Evolutionary conservation across 495 filamentous ascomycete genomes (phyloP).

Genomic region (Podospora appendiculata): DNA sequence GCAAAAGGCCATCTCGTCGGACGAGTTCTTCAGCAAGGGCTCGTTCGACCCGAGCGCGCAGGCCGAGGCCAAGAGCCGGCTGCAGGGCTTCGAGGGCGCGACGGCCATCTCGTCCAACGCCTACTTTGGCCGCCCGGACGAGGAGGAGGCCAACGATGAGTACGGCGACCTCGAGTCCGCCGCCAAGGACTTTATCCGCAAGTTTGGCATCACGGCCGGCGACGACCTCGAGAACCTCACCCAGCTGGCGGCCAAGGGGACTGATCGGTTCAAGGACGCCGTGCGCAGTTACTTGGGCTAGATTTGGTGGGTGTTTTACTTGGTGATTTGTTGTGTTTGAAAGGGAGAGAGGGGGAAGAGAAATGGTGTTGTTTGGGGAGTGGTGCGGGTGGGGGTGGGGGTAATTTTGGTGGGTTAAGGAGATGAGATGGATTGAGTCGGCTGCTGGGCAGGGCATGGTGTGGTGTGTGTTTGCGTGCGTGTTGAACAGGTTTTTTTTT

Average conservation of each 20-base stretch:
- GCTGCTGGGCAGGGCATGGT: too few relatives aligned
- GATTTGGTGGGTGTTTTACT: background rate
- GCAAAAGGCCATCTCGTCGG: slow-evolving; percentile 94
- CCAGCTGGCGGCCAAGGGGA: slow-evolving; percentile 75
- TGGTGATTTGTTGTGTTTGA: background rate
- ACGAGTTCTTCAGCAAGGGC: slow-evolving; percentile 95
- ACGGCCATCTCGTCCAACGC: slow-evolving; percentile 88
- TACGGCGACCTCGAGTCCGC: slow-evolving; percentile 87
- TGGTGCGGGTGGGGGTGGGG: too few relatives aligned
- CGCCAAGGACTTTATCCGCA: slow-evolving; percentile 88
- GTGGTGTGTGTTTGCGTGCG: too few relatives aligned
- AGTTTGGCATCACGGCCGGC: slow-evolving; percentile 88
- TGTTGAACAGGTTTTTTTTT: too few relatives aligned
- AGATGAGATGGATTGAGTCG: too few relatives aligned
- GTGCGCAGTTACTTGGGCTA: slow-evolving; percentile 67
- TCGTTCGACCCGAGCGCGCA: slow-evolving; percentile 72
- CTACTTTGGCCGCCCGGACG: slow-evolving; percentile 85
- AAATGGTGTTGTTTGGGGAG: too few relatives aligned
- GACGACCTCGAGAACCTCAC: slow-evolving; percentile 91
- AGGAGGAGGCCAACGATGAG: slow-evolving; percentile 57
- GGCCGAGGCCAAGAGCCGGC: slow-evolving; percentile 75
- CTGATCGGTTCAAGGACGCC: slow-evolving; percentile 76
- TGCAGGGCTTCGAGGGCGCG: slow-evolving; percentile 89
- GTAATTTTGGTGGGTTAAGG: too few relatives aligned
- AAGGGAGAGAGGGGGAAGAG: background rate